Base-by-base conservation (phyloP, 2,329 filamentous ascomycete genomes). In the Emmonsiellopsis sp. region DNA sequence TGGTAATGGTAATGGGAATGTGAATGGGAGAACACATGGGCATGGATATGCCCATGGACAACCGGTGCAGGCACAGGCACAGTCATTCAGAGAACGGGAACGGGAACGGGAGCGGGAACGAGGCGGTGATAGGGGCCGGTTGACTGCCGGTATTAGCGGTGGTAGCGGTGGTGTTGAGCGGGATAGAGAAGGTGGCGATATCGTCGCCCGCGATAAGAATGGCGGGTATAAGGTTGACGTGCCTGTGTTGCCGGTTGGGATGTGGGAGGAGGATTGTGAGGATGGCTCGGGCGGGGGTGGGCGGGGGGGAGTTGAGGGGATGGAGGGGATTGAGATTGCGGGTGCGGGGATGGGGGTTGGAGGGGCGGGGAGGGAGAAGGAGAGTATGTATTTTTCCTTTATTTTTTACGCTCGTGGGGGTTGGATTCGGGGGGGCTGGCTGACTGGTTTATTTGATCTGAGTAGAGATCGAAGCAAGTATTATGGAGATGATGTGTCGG, bases 321-420 rank as follows among this genome's bases (percentile, higher is more conserved):
- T 95, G 58, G 93, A 96, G 58, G 88, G 95, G 53, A 95, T 94
- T 77, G 85, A 84, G 66, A 91, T 95, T 73, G 88, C 87, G 4
- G 86, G 87, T 71, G 79, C 91, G 63, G 84, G 81, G 72, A 68
- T 71, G 49, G 83, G 86, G 13, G 87, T 95, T 68, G 77, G 71
- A 57, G 62, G 64, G 7, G 63, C 85, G n/a, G 77, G 75, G 47
- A 83, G 80, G 68, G 88, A 88, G 72, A 87, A 84, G 56, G 80
- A 67, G 65, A 68, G 67, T 69, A 56, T 59, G 64, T 63, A 6
- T 54, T 8, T 31, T 53, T 10, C 17, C 11, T 45, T 42, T 21
- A 7, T n/a, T 43, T 33, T n/a, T 44, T 46, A n/a, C 27, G 43
- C 14, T 31, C n/a, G n/a, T 4, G 40, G 46, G 10, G 37, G 32